These are phyloP conservation scores for Tulasnella sp. DNA, from an alignment of 768 basidiomycete genomes.

Conservation along the genomic window DNA sequence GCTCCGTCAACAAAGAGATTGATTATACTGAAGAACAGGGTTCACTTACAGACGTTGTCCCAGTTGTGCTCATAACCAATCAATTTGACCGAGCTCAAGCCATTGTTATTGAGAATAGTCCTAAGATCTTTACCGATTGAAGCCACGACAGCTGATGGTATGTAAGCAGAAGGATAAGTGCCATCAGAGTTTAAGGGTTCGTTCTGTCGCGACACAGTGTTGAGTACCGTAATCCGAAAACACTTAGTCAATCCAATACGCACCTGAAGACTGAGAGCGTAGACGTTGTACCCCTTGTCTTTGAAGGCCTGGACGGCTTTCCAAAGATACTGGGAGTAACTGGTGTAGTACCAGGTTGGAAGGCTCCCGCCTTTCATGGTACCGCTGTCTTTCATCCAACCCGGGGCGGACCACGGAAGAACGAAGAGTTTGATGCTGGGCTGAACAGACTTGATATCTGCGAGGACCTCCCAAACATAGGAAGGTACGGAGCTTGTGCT, in stretches of 20 bases:
- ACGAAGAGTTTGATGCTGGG: constrained; percentile 43
- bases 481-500: constrained; percentile 47
- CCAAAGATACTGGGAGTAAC: constrained; percentile 45
- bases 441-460: constrained; percentile 53
- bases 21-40: constrained; percentile 12
- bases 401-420: constrained; percentile 68
- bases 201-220: constrained; percentile 30
- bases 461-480: constrained; percentile 51
- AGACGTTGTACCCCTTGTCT: constrained; percentile 44
- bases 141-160: constrained; percentile 46
- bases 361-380: neutral
- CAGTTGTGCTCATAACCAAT: constrained; percentile 57
- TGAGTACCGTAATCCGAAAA: neutral
- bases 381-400: constrained; percentile 63
- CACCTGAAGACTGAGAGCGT: constrained; percentile 50
- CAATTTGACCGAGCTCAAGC: constrained; percentile 39
- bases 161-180: constrained; percentile 53
- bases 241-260: neutral
- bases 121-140: constrained; percentile 46
- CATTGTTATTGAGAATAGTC: constrained; percentile 48
- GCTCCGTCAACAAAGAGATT: no score
- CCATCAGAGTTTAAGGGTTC: constrained; percentile 45
- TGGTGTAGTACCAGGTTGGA: neutral
- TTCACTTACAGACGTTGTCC: constrained; percentile 38
- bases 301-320: constrained; percentile 65